phyloP scores from a whole-genome alignment of 1,284 basidiomycete species.

The Wolfiporia cocos region DNA sequence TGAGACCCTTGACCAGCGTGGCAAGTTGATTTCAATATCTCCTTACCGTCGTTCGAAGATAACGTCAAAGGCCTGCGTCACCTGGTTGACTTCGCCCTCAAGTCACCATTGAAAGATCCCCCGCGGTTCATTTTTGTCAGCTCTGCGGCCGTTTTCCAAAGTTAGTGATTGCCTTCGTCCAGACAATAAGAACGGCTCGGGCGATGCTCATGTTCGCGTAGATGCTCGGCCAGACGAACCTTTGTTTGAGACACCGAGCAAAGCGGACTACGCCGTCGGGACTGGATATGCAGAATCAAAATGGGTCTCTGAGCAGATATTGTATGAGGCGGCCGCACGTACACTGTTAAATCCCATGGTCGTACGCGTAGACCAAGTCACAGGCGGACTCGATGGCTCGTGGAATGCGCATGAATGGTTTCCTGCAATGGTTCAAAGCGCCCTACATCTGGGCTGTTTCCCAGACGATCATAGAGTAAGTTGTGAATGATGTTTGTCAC shows the following conservation, averaged over 20 bases:
- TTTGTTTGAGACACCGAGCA: neutral
- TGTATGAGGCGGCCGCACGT: constrained; percentile 15
- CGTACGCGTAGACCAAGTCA: constrained; percentile 38
- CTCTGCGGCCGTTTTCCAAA: neutral
- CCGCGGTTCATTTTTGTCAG: neutral
- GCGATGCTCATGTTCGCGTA: too few relatives aligned
- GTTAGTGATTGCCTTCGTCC: neutral
- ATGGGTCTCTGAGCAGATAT: constrained; percentile 32
- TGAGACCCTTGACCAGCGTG: neutral
- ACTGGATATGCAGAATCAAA: constrained; percentile 36
- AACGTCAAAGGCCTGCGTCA: neutral
- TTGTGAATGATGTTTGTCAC: constrained; percentile 16
- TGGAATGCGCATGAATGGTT: constrained; percentile 44
- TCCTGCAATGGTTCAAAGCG: constrained; percentile 33
- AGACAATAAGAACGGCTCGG: too few relatives aligned
- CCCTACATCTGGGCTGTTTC: constrained; percentile 22
- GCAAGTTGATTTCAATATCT: neutral
- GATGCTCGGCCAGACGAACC: neutral
- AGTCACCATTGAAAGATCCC: too few relatives aligned
- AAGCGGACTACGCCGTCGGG: constrained; percentile 19
- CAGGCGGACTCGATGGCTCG: constrained; percentile 30
- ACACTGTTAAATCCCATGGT: constrained; percentile 22
- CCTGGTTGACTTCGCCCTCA: neutral
- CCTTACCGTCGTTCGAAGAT: neutral
- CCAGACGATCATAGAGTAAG: constrained; percentile 20